Base-by-base conservation (phyloP, 768 basidiomycete species). In the Dictyophora rubrovolvata region DNA sequence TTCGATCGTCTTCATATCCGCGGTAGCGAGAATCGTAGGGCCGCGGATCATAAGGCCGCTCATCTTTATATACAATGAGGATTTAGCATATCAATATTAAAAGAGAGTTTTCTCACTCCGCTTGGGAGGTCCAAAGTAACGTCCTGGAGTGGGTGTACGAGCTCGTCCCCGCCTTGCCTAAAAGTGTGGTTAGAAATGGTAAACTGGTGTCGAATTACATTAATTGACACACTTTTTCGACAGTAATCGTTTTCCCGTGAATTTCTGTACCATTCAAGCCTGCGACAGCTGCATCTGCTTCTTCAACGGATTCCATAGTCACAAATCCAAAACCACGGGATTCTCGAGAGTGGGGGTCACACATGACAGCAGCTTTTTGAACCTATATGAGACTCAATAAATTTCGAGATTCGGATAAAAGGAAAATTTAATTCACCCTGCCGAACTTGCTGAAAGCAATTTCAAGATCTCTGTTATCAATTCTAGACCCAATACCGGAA, bases 81-180 rank as follows among this genome's bases (percentile, higher is more conserved):
- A 17, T 11, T 37, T 47, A 7, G 37, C 11, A 10, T 60, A 54
- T 57, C 22, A 60, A 61, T 20, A 54, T 22, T n/a, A 16, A 53
- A 33, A 37, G 46, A 28, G 28, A 28, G 7, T 7, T n/a, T 28
- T 71, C 79, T 60, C 65, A 85, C 86, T 70, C 42, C 89, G 80
- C 74, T 94, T 93, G 48, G 93, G 90, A 51, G 93, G 91, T 0
- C 93, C 94, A 62, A 89, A 91, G 79, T 99, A 99, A 55, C 87
- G 76, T 23, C 95, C 95, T 2, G 95, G 95, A 6, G 95, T 99
- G 2, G 95, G 89, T 12, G 92, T 89, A 63, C 92, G 79, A 17
- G 91, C 92, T 62, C 92, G 86, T 58, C 87, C 92, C 64, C 91
- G 86, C 54, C 91, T 87, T 63, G 92, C 92, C 90, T 91, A 58